Evolutionary conservation across 768 basidiomycete species (phyloP), one percentile per base, ranked within the genome.

Genomic region (Auricularia sp.): DNA sequence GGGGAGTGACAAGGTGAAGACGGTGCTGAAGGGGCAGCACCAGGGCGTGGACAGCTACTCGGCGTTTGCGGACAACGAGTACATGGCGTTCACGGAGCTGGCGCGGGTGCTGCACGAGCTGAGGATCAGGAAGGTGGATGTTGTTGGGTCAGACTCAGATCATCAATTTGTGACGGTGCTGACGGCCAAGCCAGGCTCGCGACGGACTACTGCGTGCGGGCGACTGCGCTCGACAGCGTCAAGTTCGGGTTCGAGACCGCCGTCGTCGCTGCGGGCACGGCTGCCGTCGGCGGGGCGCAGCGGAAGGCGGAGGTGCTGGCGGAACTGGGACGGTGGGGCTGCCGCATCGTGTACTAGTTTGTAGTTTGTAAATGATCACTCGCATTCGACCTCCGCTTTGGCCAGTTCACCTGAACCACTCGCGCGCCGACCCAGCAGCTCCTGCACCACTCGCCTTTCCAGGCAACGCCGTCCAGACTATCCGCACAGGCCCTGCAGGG

Each of bases 401-500:
- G 16, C 24, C 56, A 59, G 47, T 51, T 51, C 47, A 51, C 47
- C 29, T 59, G 56, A 35, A 59, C 56, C 56, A 33, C 54, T 59
- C 34, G 24, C 56, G 29, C 56, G 24, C 56, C 24, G 29, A 59
- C 56, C 56, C 11, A 56, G 56, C 56, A 59, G 47, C 56, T 14
- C 56, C 33, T 59, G 56, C 56, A 33, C 56, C 56, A 35, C 56
- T 35, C 56, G 56, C 56, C 56, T 59, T 59, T 69, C 78, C 70
- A 82, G 81, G 81, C 81, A 82, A 76, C 72, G 82, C 82, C 81
- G 77, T 77, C 79, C 79, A 80, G 80, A 78, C 73, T 34, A 14
- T 72, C 77, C 85, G 81, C 89, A 91, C 89, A 85, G 80, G 90
- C 90, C 90, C 90, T 79, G 82, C 90, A 89, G 88, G 90, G 90